A percentile compares a stretch with the other conserved stretches of the same genome.
Conservation (phyloP, 2,329 filamentous ascomycete genomes). For the Byssothecium circinans region DNA sequence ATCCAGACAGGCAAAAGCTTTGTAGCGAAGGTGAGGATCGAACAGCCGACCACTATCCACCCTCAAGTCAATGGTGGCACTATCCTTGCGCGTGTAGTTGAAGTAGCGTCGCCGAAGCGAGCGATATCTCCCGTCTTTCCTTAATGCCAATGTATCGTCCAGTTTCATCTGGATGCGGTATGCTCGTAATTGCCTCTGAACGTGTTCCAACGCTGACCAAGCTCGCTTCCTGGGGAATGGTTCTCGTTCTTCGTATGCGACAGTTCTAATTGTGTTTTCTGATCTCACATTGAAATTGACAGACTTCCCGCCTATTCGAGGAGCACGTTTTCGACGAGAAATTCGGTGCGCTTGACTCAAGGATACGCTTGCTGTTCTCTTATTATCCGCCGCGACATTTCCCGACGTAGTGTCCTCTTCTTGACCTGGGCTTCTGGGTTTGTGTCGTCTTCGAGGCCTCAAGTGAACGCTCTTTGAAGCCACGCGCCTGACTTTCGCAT, state of each 20-base stretch:
- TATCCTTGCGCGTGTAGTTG: conserved; percentile 10
- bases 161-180: background rate
- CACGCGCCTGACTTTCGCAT: background rate
- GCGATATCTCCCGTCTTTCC: conserved; percentile 28
- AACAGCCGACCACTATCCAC: conserved; percentile 1
- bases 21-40: background rate
- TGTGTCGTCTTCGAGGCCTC: conserved; percentile 8
- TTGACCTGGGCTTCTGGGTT: background rate
- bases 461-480: conserved; percentile 6
- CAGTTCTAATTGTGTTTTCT: too few species aligned
- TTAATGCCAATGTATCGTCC: too few species aligned
- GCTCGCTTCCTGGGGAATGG: too few species aligned
- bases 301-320: background rate
- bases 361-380: background rate
- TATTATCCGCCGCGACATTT: background rate
- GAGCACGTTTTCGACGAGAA: background rate
- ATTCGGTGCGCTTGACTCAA: background rate
- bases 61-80: conserved; percentile 9
- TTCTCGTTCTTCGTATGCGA: too few species aligned
- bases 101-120: conserved; percentile 31
- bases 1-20: conserved; percentile 33
- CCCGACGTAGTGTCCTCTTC: background rate
- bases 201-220: background rate
- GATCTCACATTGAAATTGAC: too few species aligned
- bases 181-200: background rate